These are phyloP conservation scores for Xylaria sp. DNA, from an alignment of 2,329 filamentous ascomycete species.

Conservation along the genomic window DNA sequence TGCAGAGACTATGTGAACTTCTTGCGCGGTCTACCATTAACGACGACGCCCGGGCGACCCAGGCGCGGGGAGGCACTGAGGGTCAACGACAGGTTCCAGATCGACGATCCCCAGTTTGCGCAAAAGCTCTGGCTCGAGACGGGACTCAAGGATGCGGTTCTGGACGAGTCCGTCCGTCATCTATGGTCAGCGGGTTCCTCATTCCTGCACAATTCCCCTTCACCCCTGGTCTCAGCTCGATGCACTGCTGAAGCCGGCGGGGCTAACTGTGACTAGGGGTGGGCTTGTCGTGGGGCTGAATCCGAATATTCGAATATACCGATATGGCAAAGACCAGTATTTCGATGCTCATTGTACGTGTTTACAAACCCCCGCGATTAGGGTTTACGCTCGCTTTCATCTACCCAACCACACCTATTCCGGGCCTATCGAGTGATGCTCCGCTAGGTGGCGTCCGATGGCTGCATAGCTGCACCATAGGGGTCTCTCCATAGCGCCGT, in stretches of 20 bases:
- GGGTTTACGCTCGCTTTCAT: neutral
- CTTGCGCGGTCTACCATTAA: slow-evolving; percentile 65
- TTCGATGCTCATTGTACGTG: slow-evolving; percentile 88
- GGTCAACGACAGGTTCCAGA: slow-evolving; percentile 87
- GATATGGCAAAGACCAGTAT: slow-evolving; percentile 84
- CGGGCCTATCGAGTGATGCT: slow-evolving; percentile 1
- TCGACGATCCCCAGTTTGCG: slow-evolving; percentile 76
- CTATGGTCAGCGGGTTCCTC: slow-evolving; percentile 47
- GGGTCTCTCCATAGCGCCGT: slow-evolving; percentile 1
- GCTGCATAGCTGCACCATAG: neutral
- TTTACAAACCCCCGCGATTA: neutral
- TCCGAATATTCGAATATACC: slow-evolving; percentile 86
- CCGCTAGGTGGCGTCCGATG: neutral
- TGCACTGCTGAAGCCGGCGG: neutral
- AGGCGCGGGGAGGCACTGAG: slow-evolving; percentile 80
- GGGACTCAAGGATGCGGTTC: slow-evolving; percentile 66
- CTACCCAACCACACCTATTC: slow-evolving; percentile 1
- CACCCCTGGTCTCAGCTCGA: neutral
- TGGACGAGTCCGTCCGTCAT: slow-evolving; percentile 41
- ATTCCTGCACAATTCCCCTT: neutral
- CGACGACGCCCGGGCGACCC: slow-evolving; percentile 76
- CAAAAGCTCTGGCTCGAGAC: slow-evolving; percentile 76
- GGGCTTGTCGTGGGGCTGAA: slow-evolving; percentile 83
- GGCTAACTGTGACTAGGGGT: slow-evolving; percentile 61
- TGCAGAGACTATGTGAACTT: slow-evolving; percentile 79